A percentile compares a stretch with the other conserved stretches of the same genome.
phyloP scores from a whole-genome alignment of 805 yeast species.

The Candida maesae region DNA sequence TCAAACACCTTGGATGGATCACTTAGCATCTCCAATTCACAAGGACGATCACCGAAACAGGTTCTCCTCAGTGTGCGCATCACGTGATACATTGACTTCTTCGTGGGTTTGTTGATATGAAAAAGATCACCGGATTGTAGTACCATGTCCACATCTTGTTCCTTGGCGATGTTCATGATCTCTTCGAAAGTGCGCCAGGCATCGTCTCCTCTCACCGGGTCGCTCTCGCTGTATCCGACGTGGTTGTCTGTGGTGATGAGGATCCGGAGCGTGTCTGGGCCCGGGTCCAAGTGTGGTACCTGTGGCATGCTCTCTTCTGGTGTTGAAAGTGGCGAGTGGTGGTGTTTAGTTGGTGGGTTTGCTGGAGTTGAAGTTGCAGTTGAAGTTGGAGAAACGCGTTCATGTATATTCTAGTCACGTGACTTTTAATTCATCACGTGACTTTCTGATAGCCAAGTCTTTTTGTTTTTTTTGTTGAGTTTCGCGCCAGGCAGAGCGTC shows the following conservation, averaged over 20 bases:
- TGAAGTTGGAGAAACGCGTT: too few species aligned
- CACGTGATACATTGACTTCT: conserved; percentile 82
- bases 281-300: conserved; percentile 40
- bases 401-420: too few species aligned
- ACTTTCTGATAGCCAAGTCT: too few species aligned
- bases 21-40: conserved; percentile 77
- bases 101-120: conserved; percentile 85
- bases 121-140: conserved; percentile 92
- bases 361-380: too few species aligned
- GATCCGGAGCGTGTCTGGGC: conserved; percentile 68
- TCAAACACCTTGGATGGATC: conserved; percentile 67
- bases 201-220: conserved; percentile 87
- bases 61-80: conserved; percentile 62
- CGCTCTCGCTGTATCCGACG: conserved; percentile 88
- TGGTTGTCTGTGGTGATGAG: conserved; percentile 93
- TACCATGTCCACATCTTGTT: conserved; percentile 78
- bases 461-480: too few species aligned
- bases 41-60: conserved; percentile 84
- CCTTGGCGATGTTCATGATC: conserved; percentile 65
- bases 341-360: too few species aligned
- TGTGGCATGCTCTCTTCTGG: conserved; percentile 22
- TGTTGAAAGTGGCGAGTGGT: too few species aligned
- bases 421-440: too few species aligned
- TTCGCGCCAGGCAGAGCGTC: too few species aligned
- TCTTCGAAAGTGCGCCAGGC: conserved; percentile 87